These are phyloP conservation scores for Brettanomyces bruxellensis DNA, from an alignment of 805 yeast genomes.

Conservation along the genomic window DNA sequence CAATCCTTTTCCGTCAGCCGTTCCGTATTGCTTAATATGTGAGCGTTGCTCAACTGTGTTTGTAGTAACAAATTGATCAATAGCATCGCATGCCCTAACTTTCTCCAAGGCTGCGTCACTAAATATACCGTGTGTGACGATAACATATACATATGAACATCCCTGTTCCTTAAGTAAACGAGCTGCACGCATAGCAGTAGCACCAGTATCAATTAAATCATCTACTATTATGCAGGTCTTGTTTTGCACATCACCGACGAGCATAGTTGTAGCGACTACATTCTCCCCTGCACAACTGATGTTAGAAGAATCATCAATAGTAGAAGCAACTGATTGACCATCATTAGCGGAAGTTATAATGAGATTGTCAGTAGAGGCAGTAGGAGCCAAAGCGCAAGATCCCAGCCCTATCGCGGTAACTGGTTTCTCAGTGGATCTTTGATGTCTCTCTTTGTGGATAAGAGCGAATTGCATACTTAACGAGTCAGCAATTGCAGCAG, in stretches of 20 bases:
- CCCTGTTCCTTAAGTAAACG: slow-evolving; percentile 88
- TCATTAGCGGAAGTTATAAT: slow-evolving; percentile 3
- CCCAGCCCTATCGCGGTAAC: slow-evolving; percentile 6
- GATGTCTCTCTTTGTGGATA: slow-evolving; percentile 87
- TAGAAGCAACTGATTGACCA: background rate
- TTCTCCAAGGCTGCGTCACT: slow-evolving; percentile 84
- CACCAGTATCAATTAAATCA: slow-evolving; percentile 89
- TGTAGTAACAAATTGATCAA: slow-evolving; percentile 82
- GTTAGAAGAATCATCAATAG: background rate
- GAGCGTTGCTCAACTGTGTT: slow-evolving; percentile 83
- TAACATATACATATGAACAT: slow-evolving; percentile 74
- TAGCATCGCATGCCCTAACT: slow-evolving; percentile 47
- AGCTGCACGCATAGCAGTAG: slow-evolving; percentile 89
- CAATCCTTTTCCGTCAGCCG: slow-evolving; percentile 39
- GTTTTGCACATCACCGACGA: slow-evolving; percentile 89
- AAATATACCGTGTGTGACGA: slow-evolving; percentile 88
- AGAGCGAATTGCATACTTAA: slow-evolving; percentile 85
- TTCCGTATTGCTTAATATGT: slow-evolving; percentile 44
- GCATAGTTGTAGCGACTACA: slow-evolving; percentile 73
- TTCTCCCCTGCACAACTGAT: slow-evolving; percentile 10
- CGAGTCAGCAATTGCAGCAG: slow-evolving; percentile 88
- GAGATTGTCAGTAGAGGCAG: slow-evolving; percentile 15
- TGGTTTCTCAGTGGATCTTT: slow-evolving; percentile 25
- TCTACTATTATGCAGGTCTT: slow-evolving; percentile 86
- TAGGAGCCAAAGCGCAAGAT: slow-evolving; percentile 9